phyloP scores from a whole-genome alignment of 352 stramenopile genomes.

The Phytophthora pisi region DNA sequence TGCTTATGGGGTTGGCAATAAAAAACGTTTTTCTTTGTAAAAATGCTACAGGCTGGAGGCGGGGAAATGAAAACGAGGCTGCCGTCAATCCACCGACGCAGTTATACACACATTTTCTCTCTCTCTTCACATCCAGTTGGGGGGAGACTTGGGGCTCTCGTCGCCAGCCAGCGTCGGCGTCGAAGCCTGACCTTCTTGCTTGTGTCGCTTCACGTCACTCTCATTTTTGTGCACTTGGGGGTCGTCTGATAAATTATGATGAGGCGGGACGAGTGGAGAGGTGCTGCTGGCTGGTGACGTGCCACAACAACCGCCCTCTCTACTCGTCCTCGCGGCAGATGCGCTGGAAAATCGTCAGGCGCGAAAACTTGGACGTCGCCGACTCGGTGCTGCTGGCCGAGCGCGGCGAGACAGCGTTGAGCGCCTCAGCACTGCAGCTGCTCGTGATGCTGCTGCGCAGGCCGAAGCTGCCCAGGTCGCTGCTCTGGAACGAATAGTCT shows the following conservation, averaged over 20 bases:
- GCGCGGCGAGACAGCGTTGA: conserved; percentile 48
- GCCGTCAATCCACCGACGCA: conserved; percentile 42
- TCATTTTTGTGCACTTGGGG: conserved; percentile 33
- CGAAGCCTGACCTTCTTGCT: conserved; percentile 26
- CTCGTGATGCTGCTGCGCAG: conserved; percentile 30
- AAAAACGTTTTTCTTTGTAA: conserved; percentile 39
- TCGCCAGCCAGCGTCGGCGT: conserved; percentile 14
- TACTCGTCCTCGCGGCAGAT: conserved; percentile 80
- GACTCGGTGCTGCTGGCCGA: conserved; percentile 41
- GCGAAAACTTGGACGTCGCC: conserved; percentile 60
- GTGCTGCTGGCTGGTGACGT: conserved; percentile 18
- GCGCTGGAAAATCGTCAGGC: conserved; percentile 82
- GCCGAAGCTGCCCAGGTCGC: conserved; percentile 35
- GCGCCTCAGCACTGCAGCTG: conserved; percentile 36
- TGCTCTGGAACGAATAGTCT: conserved; percentile 48
- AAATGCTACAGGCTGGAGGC: conserved; percentile 46
- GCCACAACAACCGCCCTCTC: conserved; percentile 1
- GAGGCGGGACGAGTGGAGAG: conserved; percentile 20
- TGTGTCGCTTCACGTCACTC: conserved; percentile 34
- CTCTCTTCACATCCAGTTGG: conserved; percentile 42
- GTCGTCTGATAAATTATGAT: conserved; percentile 61
- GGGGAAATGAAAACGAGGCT: conserved; percentile 33
- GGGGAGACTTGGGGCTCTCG: conserved; percentile 8
- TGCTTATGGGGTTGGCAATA: conserved; percentile 28
- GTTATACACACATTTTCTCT: conserved; percentile 50